A percentile compares a stretch with the other conserved stretches of the same genome.
Evolutionary conservation across 148 eudicot species (phyloP).

Genomic region (Camellia granthamiana): DNA sequence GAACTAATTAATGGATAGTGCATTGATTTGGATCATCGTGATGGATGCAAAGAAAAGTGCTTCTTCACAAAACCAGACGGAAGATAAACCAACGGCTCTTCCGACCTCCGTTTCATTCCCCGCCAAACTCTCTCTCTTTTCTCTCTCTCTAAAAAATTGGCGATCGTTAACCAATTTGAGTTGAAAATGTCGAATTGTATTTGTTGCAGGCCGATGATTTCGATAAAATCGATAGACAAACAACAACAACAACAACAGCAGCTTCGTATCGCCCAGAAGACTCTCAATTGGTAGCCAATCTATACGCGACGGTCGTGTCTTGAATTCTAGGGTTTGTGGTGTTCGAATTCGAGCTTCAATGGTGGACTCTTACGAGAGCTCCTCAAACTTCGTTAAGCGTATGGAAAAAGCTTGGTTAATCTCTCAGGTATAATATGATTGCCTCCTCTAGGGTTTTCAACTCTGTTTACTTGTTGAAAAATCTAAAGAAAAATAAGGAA

Average conservation of each 20-base stretch:
- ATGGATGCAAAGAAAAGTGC: neutral
- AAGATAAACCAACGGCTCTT: slow-evolving; percentile 1
- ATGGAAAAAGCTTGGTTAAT: slow-evolving; percentile 81
- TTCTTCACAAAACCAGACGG: neutral
- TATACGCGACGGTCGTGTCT: neutral
- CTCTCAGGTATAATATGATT: slow-evolving; percentile 48
- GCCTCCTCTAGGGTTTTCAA: neutral
- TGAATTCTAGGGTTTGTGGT: slow-evolving; percentile 20
- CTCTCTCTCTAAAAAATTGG: neutral
- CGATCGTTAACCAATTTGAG: neutral
- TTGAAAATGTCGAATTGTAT: slow-evolving; percentile 24
- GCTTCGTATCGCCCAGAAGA: neutral
- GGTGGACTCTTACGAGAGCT: slow-evolving; percentile 54
- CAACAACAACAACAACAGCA: neutral
- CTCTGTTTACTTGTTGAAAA: neutral
- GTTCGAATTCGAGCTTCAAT: slow-evolving; percentile 44
- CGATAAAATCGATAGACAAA: slow-evolving; percentile 8
- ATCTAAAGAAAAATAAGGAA: neutral
- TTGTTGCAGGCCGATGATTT: slow-evolving; percentile 17
- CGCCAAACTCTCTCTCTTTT: neutral
- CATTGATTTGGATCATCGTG: neutral
- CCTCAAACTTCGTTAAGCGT: slow-evolving; percentile 61
- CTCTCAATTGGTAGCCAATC: slow-evolving; percentile 19
- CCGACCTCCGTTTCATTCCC: neutral
- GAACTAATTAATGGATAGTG: too few relatives aligned